Evolutionary conservation across 768 basidiomycete species (phyloP).

Genomic region (Termitomyces sp.): DNA sequence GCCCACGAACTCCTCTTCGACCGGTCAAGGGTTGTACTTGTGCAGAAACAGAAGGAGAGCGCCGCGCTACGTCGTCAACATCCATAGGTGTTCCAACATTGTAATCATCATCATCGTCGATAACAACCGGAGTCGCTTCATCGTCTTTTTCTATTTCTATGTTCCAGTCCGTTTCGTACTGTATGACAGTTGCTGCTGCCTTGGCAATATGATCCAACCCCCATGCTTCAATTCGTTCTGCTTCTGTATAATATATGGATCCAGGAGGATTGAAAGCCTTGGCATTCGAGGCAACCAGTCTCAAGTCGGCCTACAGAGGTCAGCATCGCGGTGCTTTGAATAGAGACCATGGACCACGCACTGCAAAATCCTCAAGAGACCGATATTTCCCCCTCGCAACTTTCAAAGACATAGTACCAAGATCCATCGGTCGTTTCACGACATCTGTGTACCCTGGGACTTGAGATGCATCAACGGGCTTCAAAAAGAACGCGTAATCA

Average conservation of each 20-base stretch:
- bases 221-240: constrained; percentile 65
- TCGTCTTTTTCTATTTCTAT: constrained; percentile 73
- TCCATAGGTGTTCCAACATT: constrained; percentile 37
- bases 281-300: constrained; percentile 67
- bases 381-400: constrained; percentile 73
- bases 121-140: constrained; percentile 31
- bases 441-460: constrained; percentile 62
- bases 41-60: constrained; percentile 43
- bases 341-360: constrained; percentile 27
- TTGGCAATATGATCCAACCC: constrained; percentile 70
- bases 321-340: constrained; percentile 4
- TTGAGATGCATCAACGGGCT: constrained; percentile 55
- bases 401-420: constrained; percentile 81
- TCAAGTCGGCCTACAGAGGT: constrained; percentile 54
- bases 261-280: constrained; percentile 74
- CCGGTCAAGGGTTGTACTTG: constrained; percentile 30
- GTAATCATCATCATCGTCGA: constrained; percentile 36
- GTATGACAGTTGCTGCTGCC: constrained; percentile 68
- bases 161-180: constrained; percentile 82
- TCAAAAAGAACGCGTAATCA: constrained; percentile 79
- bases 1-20: constrained; percentile 44
- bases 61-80: constrained; percentile 35
- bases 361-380: constrained; percentile 75
- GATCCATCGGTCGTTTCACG: constrained; percentile 87
- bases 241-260: constrained; percentile 70